Evolutionary conservation across 345 rosid species (phyloP), one percentile per base, ranked within the genome.

Genomic region (Mallotus nudiflorus): DNA sequence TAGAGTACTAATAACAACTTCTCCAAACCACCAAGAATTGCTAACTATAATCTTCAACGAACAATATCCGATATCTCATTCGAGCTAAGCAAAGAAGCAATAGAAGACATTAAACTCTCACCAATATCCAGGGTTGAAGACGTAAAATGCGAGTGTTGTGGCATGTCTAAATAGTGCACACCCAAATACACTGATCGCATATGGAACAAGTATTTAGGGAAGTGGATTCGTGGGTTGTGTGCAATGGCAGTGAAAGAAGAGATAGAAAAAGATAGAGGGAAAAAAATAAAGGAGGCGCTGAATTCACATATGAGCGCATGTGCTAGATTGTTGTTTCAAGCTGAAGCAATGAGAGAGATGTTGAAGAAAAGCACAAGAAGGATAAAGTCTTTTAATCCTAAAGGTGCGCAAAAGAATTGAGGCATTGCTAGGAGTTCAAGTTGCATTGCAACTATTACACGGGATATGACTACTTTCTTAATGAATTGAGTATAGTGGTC

Each of bases 221-320:
- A 88, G 56, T 86, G 92, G 97, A 82, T 95, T 54, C 90, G 97
- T 28, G 99, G 99, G 72, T 63, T 92, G 37, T 95, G 98, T 67
- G 59, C 90, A 0, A 97, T 92, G 82, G 97, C 99, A 2, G 97
- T 92, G 81, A 92, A 90, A 71, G 97, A 86, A 59, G 96, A 92
- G 84, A 86, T 75, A 76, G 92, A 80, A 80, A 95, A 89, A 69
- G 81, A 63, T 20, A 87, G 87, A 20, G 84, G 82, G 33, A 71
- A 75, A 48, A 51, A 72, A 42, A 42, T 42, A 28, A 91, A 90
- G 55, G 94, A 87, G 80, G 98, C 90, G 4, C 67, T 95, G 81
- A 85, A 59, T 31, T 42, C 80, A 6, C 99, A 92, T 65, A 92
- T 92, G 91, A 86, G 73, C 27, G 87, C 92, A 0, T 95, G 94